Percentiles rank a stretch among this genome's conserved stretches.
Evolutionary conservation across 2,329 filamentous ascomycete genomes (phyloP).

Genomic region (Colletotrichum acutatum): DNA sequence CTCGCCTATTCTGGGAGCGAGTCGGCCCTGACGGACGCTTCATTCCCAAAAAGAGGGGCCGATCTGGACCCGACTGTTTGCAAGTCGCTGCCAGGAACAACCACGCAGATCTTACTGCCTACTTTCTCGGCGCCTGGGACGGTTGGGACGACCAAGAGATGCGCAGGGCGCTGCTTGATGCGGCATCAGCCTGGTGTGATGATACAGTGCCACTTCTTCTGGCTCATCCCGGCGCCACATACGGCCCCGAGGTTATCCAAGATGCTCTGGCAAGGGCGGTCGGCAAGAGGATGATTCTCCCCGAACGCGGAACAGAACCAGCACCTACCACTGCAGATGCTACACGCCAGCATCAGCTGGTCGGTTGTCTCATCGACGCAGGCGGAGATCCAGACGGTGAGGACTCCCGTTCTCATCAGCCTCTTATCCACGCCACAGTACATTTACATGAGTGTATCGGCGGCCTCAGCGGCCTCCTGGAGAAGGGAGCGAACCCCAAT

Average conservation of each 20-base stretch:
- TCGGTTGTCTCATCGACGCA: neutral
- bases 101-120: conserved; percentile 33
- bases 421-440: conserved; percentile 26
- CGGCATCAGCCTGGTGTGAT: conserved; percentile 34
- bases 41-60: neutral
- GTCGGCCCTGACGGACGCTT: neutral
- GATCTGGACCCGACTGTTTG: conserved; percentile 6
- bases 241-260: neutral
- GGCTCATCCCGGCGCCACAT: neutral
- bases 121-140: conserved; percentile 32
- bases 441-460: conserved; percentile 38
- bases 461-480: conserved; percentile 39
- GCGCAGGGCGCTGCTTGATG: conserved; percentile 25
- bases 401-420: neutral
- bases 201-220: conserved; percentile 28
- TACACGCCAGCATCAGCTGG: neutral
- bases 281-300: conserved; percentile 9
- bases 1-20: neutral
- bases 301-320: conserved; percentile 3
- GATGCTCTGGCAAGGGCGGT: neutral
- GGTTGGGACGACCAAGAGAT: conserved; percentile 32
- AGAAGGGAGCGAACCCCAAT: conserved; percentile 41
- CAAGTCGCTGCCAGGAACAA: conserved; percentile 29
- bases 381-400: neutral
- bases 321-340: conserved; percentile 35